Evolutionary conservation across 2,329 filamentous ascomycete species (phyloP).

Genomic region (Colletotrichum musicola): DNA sequence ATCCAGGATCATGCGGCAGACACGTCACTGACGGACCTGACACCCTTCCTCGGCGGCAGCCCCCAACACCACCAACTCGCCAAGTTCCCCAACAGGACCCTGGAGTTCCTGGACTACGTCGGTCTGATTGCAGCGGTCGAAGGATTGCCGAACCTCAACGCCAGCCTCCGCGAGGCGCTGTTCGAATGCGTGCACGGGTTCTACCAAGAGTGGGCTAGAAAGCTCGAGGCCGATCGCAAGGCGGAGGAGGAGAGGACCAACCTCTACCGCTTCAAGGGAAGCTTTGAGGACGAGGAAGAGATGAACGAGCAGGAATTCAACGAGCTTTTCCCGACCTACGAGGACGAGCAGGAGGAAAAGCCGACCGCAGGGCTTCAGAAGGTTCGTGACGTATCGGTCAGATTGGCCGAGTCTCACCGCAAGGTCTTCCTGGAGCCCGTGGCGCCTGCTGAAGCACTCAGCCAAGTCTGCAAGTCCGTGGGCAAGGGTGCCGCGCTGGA

Average conservation of each 20-base stretch:
- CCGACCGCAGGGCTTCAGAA: constrained; percentile 50
- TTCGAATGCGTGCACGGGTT: constrained; percentile 78
- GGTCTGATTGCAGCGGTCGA: constrained; percentile 61
- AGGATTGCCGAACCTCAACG: constrained; percentile 55
- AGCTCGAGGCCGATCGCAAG: constrained; percentile 81
- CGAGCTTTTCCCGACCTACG: constrained; percentile 84
- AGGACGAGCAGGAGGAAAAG: constrained; percentile 61
- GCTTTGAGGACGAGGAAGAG: constrained; percentile 81
- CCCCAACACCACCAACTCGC: constrained; percentile 33
- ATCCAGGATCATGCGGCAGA: constrained; percentile 8
- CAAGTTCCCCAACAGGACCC: constrained; percentile 47
- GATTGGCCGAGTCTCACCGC: constrained; percentile 71
- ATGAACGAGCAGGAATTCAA: constrained; percentile 80
- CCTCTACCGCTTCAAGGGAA: constrained; percentile 86
- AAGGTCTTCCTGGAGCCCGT: constrained; percentile 62
- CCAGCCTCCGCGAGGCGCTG: constrained; percentile 64
- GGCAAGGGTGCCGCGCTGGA: constrained; percentile 53
- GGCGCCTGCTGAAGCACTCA: constrained; percentile 57
- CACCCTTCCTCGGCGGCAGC: constrained; percentile 69
- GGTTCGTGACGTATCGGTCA: constrained; percentile 69
- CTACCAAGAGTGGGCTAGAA: constrained; percentile 84
- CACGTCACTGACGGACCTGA: constrained; percentile 55
- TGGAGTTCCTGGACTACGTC: constrained; percentile 66
- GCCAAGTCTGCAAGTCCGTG: constrained; percentile 57
- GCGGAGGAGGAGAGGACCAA: constrained; percentile 80